These are phyloP conservation scores for Globisporangium nodosum DNA, from an alignment of 352 stramenopile species.

Conservation along the genomic window DNA sequence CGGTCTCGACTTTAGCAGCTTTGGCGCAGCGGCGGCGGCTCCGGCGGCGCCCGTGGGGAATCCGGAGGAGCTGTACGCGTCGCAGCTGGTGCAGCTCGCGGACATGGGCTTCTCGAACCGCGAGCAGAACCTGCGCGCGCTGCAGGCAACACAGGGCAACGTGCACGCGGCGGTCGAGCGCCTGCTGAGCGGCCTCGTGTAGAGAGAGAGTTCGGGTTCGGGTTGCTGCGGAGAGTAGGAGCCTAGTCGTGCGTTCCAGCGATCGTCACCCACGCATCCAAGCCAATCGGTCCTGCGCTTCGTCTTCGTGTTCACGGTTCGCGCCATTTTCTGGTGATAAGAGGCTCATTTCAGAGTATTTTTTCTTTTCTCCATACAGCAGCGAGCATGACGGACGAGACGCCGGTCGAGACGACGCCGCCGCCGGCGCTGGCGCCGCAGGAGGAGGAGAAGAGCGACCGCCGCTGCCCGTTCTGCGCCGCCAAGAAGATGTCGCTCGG, in stretches of 20 bases:
- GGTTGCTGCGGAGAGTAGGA: neutral
- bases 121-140: constrained; percentile 81
- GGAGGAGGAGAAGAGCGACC: constrained; percentile 12
- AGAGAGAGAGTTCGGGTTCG: neutral
- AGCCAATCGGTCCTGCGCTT: no score
- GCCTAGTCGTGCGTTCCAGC: no score
- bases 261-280: no score
- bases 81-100: constrained; percentile 83
- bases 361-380: no score
- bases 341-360: no score
- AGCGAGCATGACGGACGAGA: neutral
- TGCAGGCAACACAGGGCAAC: constrained; percentile 85
- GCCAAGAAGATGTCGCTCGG: constrained; percentile 31
- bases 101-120: constrained; percentile 91
- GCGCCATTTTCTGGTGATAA: no score
- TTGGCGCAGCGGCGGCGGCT: constrained; percentile 17
- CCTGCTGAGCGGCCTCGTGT: constrained; percentile 71
- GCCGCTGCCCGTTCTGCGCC: constrained; percentile 32
- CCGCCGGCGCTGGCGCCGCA: constrained; percentile 5
- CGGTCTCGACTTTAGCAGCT: constrained; percentile 14
- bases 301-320: no score
- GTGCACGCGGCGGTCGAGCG: constrained; percentile 88
- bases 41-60: constrained; percentile 35
- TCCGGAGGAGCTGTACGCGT: constrained; percentile 81
- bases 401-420: neutral